Base-by-base conservation (phyloP, 805 yeast genomes). In the Wickerhamia fluorescens region DNA sequence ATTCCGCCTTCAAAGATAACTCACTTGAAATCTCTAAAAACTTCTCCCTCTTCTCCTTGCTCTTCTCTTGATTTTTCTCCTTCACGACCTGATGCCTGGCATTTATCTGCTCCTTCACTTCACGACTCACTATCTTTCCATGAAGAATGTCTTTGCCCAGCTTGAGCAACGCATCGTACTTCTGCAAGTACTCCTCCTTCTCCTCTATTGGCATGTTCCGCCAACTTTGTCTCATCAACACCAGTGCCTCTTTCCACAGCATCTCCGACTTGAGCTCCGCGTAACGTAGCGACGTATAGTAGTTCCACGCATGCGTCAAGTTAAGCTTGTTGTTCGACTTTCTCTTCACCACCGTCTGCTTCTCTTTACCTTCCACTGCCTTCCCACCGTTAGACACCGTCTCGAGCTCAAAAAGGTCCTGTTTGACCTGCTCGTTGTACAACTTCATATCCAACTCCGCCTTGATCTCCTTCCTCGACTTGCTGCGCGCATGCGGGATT, bases 221-320 rank as follows among this genome's bases (percentile, higher is more conserved):
- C 66, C 66, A 59, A 7, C 20, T 14, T 9, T 20, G 19, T 10
- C 42, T 45, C 14, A 44, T 38, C 11, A 24, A 18, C 20, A 30
- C 27, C 7, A 41, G 32, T 3, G 47, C 43, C 13, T 41, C 44
- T 12, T 33, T 34, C 13, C 30, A 27, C 29, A 40, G 30, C 14
- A 38, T 17, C 12, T 35, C 44, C 24, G 29, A 38, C 25, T 31
- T 41, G 25, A 31, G 38, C 17, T 37, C 23, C 9, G 42, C 35
- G 25, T 42, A 46, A 20, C 27, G 40, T 16, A 41, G 15, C 17
- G 47, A 34, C 35, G 45, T 33, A 36, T 36, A 58, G 32, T 55
- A 58, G 42, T 59, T 58, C 61, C 63, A 58, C 1, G 64, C 63
- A 31, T 58, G 52, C 14, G 49, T 49, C 33, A 45, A 40, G 9